Evolutionary conservation across 139 green algal species (phyloP).

Genomic region (Micractinium conductrix): DNA sequence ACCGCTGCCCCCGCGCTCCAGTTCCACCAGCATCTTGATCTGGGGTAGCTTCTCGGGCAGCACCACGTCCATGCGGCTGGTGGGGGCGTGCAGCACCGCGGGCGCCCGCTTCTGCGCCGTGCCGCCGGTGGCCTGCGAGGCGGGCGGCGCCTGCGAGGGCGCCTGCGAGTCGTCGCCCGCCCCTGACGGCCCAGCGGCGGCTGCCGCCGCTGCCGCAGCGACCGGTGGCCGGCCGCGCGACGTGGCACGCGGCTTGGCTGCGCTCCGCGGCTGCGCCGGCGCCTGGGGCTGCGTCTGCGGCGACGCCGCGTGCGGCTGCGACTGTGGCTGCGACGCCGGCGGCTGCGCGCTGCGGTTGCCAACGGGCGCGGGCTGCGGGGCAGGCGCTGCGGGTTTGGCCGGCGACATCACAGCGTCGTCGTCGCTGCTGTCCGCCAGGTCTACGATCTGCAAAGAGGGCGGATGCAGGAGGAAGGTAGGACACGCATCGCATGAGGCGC

Average conservation of each 20-base stretch:
- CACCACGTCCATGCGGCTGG: constrained; percentile 7
- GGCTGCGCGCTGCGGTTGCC: constrained; percentile 18
- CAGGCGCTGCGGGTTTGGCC: not conserved
- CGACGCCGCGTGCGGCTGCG: not conserved
- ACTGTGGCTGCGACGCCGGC: constrained; percentile 2
- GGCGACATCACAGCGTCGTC: constrained; percentile 16
- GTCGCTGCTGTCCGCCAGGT: constrained; percentile 14
- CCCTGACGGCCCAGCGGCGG: not conserved
- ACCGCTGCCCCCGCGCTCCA: no score
- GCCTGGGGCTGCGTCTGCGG: no score
- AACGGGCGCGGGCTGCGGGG: not conserved
- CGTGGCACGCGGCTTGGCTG: constrained; percentile 11
- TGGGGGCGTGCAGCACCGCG: not conserved
- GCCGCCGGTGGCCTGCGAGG: constrained; percentile 1
- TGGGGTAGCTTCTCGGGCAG: constrained; percentile 35
- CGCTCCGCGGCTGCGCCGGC: not conserved
- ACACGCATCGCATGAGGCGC: no score
- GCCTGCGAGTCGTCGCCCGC: not conserved
- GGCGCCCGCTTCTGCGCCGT: constrained; percentile 19
- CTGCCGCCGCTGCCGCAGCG: not conserved
- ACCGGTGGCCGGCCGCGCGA: not conserved
- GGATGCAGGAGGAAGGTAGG: no score
- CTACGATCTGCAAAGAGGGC: not conserved
- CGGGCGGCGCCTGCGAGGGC: not conserved
- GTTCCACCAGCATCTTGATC: constrained; percentile 30